Percentiles rank a stretch among this genome's conserved stretches.
Conservation (phyloP, 2,329 filamentous ascomycete species). For the Ambrosiella cleistominuta region DNA sequence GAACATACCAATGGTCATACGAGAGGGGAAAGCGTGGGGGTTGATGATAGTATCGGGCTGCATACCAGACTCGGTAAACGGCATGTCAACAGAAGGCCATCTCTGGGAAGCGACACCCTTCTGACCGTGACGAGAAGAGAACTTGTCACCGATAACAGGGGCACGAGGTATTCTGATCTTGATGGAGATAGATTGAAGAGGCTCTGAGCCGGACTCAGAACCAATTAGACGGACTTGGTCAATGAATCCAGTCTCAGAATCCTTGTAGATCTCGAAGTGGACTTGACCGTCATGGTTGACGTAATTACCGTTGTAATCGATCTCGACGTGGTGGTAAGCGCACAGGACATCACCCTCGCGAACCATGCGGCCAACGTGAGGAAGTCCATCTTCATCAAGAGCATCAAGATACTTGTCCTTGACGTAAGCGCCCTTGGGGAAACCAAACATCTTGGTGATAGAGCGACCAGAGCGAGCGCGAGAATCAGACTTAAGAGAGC, state of each 20-base stretch:
- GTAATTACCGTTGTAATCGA: conserved; percentile 59
- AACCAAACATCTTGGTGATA: conserved; percentile 74
- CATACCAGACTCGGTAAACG: conserved; percentile 89
- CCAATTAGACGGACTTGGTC: conserved; percentile 88
- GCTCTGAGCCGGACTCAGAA: conserved; percentile 64
- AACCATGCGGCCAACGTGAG: conserved; percentile 60
- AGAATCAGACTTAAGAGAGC: conserved; percentile 66
- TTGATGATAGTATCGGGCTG: conserved; percentile 98
- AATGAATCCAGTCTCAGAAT: conserved; percentile 69
- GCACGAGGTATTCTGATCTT: conserved; percentile 83
- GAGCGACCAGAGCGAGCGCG: conserved; percentile 48
- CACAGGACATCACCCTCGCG: conserved; percentile 70
- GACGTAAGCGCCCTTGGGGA: conserved; percentile 59
- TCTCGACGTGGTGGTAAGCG: conserved; percentile 75
- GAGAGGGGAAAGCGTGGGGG: conserved; percentile 95
- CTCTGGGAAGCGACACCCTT: conserved; percentile 95
- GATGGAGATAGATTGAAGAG: conserved; percentile 73
- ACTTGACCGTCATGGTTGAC: conserved; percentile 75
- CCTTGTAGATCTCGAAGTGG: conserved; percentile 87
- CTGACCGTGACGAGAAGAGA: conserved; percentile 94
- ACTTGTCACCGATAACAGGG: conserved; percentile 94
- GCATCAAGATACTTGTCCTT: conserved; percentile 51
- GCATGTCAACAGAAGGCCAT: conserved; percentile 87
- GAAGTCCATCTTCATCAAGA: conserved; percentile 77
- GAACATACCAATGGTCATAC: conserved; percentile 99